Conservation (phyloP, 2,329 filamentous ascomycete genomes). For the Aspergillus uvarum region DNA sequence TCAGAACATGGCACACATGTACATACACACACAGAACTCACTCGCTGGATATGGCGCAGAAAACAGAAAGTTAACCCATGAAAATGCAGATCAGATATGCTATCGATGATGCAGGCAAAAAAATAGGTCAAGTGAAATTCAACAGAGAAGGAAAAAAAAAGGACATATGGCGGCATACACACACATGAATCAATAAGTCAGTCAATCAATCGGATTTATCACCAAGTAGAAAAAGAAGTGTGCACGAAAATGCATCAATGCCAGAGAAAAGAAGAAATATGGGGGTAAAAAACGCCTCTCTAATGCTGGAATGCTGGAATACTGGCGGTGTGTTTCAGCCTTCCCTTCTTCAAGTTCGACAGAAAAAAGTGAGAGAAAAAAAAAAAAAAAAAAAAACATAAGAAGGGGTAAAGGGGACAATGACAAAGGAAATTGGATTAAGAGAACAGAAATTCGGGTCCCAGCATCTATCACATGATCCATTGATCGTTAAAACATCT, state of each 20-base stretch:
- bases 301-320: constrained; percentile 31
- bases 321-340: constrained; percentile 20
- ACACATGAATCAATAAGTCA: constrained; percentile 58
- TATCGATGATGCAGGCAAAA: constrained; percentile 18
- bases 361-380: constrained; percentile 13
- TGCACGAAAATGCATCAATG: constrained; percentile 20
- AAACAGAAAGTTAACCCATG: constrained; percentile 10
- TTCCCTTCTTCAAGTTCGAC: constrained; percentile 13
- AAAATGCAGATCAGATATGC: constrained; percentile 21
- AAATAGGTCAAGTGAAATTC: neutral
- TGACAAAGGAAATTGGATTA: constrained; percentile 19
- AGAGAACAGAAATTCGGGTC: constrained; percentile 4
- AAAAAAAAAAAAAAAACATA: constrained; percentile 15
- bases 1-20: neutral
- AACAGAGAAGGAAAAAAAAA: neutral
- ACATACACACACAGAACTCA: neutral
- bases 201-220: constrained; percentile 8
- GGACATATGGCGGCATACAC: constrained; percentile 73
- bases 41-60: constrained; percentile 5
- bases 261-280: constrained; percentile 11
- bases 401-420: constrained; percentile 15
- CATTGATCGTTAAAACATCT: constrained; percentile 42
- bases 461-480: constrained; percentile 42
- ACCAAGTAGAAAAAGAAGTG: constrained; percentile 5
- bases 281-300: constrained; percentile 25